These are phyloP conservation scores for Aspergillus felis DNA, from an alignment of 2,329 filamentous ascomycete genomes.

Conservation along the genomic window DNA sequence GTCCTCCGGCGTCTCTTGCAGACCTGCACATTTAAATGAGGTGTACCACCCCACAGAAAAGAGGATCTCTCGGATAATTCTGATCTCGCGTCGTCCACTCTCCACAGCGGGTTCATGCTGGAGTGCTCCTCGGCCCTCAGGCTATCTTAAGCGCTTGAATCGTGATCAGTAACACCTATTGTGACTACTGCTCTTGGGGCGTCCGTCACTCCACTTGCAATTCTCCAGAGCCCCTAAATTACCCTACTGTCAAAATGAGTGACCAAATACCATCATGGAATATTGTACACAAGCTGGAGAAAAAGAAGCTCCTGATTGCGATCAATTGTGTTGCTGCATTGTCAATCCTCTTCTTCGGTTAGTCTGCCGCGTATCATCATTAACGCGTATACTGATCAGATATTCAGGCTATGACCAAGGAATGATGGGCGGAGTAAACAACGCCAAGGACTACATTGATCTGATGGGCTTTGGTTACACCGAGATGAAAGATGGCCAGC, in stretches of 20 bases:
- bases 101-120: neutral
- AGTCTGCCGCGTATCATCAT: neutral
- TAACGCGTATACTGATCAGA: neutral
- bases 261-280: constrained; percentile 42
- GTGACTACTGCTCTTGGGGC: neutral
- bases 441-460: constrained; percentile 59
- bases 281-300: constrained; percentile 53
- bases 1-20: neutral
- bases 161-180: neutral
- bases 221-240: neutral
- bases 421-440: constrained; percentile 63
- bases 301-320: constrained; percentile 54
- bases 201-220: neutral
- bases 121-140: neutral
- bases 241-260: constrained; percentile 24
- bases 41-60: neutral
- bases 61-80: neutral
- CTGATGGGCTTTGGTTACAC: constrained; percentile 63
- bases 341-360: constrained; percentile 65
- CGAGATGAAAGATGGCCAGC: constrained; percentile 41
- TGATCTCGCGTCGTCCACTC: neutral
- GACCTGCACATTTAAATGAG: neutral
- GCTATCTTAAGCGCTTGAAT: neutral
- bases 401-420: constrained; percentile 46
- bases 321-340: constrained; percentile 62